These are phyloP conservation scores for Cercospora zeae-maydis DNA, from an alignment of 2,329 filamentous ascomycete species.

Conservation along the genomic window DNA sequence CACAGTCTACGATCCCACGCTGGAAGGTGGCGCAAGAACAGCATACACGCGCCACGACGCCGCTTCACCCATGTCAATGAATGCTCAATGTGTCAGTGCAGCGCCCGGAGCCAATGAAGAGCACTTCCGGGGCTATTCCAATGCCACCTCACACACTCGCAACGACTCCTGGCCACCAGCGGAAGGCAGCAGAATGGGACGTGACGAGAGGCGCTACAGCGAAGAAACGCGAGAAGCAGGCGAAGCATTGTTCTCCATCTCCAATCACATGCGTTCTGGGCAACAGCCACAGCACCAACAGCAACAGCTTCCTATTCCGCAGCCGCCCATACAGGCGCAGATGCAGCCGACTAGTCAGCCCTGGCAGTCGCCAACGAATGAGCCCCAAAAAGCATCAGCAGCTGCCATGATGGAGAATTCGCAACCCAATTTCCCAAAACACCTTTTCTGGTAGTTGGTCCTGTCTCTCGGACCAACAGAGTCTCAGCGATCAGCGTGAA, in stretches of 20 bases:
- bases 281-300: constrained; percentile 5
- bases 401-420: constrained; percentile 1
- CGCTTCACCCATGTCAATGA: background rate
- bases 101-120: background rate
- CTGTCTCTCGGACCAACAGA: background rate
- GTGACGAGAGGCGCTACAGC: constrained; percentile 21
- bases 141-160: background rate
- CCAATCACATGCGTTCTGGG: constrained; percentile 15
- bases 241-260: constrained; percentile 25
- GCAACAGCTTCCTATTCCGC: constrained; percentile 4
- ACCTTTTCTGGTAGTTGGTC: constrained; percentile 21
- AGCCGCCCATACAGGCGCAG: background rate
- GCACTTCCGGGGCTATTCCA: background rate
- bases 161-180: constrained; percentile 11
- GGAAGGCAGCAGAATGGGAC: background rate
- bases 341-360: constrained; percentile 1
- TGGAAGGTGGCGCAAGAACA: background rate
- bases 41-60: background rate
- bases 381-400: background rate
- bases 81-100: background rate
- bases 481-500: background rate
- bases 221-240: constrained; percentile 25
- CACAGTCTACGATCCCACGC: background rate
- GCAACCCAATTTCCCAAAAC: constrained; percentile 21
- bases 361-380: constrained; percentile 6